Base-by-base conservation (phyloP, 768 basidiomycete species). In the Lentinula boryana region DNA sequence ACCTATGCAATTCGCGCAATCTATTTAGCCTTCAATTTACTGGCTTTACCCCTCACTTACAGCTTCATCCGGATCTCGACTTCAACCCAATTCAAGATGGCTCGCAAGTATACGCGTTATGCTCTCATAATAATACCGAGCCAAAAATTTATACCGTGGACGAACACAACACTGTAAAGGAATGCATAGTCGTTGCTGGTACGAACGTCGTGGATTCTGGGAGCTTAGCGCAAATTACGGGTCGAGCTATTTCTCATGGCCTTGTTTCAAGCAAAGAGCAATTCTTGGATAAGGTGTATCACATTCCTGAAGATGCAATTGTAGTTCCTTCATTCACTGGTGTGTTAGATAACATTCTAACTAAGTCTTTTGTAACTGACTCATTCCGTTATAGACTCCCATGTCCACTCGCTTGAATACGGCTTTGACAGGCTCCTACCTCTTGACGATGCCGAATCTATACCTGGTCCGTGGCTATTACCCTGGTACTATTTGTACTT, bases 361-460 rank as follows among this genome's bases (percentile, higher is more conserved):
- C 1, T 13, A 35, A 27, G 21, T 33, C 18, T 16, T 32, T 44
- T 3, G 8, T 21, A 5, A 31, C 13, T 5, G 18, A 21, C 41
- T 21, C n/a, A 18, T 38, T 38, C 36, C 36, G 36, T 18, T n/a
- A 8, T 18, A 58, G 57, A 58, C 21, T 58, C 57, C 3, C 57
- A 58, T 35, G 57, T 58, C 31, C 57, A 58, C 16, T 48, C 44
- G 3, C 57, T 58, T 13, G 57, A 58, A 49, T 58, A 58, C 41
- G 57, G 57, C 18, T 58, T 58, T 40, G 46, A 58, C 40, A 43
- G 57, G 4, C 36, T 46, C 5, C 21, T 58, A 36, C 57, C 57
- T 48, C 46, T 58, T 16, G 57, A 58, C 36, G 57, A 58, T 23
- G 57, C 31, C 9, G 57, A 58, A 18, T 58, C 57, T 15, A 49